Evolutionary conservation across 257 asterid genomes (phyloP), one percentile per base, ranked within the genome.

Genomic region (Nicotiana paniculata): DNA sequence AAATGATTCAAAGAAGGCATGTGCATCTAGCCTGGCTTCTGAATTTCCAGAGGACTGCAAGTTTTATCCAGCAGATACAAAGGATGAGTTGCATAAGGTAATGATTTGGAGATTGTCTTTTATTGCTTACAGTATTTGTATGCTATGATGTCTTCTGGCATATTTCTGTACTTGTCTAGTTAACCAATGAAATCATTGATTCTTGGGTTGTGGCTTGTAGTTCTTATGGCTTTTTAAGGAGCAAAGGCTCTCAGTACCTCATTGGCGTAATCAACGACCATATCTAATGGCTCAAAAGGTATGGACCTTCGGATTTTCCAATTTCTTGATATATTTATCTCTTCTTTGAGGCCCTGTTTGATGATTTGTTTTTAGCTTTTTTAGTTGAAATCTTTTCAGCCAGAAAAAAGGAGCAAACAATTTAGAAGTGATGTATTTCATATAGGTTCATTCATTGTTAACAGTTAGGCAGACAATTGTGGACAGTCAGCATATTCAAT

Each of bases 21-120:
- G 93, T 86, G 85, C 82, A 35, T 88, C 97, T 77, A 80, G 83
- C 79, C 91, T 96, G 80, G 86, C 94, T 88, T 88, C 99, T 77
- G 98, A 93, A 85, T 93, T 96, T 90, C 99, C 98, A 1, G 97
- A 93, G 86, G 97, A 93, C 85, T 94, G 98, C 62, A 93, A 94
- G 85, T 92, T 94, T 88, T 91, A 90, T 88, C 89, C 93, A 13
- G 98, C 95, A n/a, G 98, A 93, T 82, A 87, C 91, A 72, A 91
- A 85, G 89, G 97, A 96, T 77, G 99, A 94, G 68, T 84, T 96
- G 91, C 97, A 90, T 59, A 93, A 96, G 97, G 99, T 96, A 87
- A 77, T 66, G 28, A 18, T 54, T 17, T 15, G 57, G 68, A 30
- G 32, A 24, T 77, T 66, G 46, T 57, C 62, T 39, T 75, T 83